Evolutionary conservation across 73 alveolate genomes (phyloP).

Genomic region (Paramecium octaurelia): DNA sequence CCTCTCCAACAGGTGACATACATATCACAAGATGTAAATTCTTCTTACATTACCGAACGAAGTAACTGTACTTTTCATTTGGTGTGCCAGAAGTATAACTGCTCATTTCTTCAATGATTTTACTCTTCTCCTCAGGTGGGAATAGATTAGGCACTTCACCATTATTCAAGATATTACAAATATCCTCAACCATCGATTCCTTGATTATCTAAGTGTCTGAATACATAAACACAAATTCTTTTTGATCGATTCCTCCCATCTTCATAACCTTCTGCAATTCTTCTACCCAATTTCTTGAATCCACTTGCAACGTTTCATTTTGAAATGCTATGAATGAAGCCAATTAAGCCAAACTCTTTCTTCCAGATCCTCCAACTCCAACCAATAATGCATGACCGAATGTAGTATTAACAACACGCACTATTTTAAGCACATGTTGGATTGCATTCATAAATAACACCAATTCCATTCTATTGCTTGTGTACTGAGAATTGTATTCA

Average conservation of each 20-base stretch:
- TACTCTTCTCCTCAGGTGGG: constrained; percentile 82
- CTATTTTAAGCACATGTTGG: constrained; percentile 94
- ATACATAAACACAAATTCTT: constrained; percentile 84
- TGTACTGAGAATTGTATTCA: constrained; percentile 75
- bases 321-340: constrained; percentile 95
- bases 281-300: constrained; percentile 88
- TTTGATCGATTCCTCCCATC: constrained; percentile 85
- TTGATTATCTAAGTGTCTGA: constrained; percentile 92
- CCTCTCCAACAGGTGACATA: constrained; percentile 74
- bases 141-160: constrained; percentile 98
- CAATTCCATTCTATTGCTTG: constrained; percentile 90
- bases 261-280: constrained; percentile 84
- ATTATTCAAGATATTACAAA: constrained; percentile 94
- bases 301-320: constrained; percentile 71
- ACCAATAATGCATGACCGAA: constrained; percentile 98
- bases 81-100: constrained; percentile 40
- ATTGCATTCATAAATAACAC: constrained; percentile 99
- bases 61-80: constrained; percentile 60
- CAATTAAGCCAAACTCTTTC: constrained; percentile 95
- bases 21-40: constrained; percentile 62
- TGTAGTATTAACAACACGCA: constrained; percentile 96
- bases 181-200: constrained; percentile 97
- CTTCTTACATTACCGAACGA: constrained; percentile 59
- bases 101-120: constrained; percentile 76
- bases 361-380: constrained; percentile 99